These are phyloP conservation scores for Oemleria cerasiformis DNA, from an alignment of 306 rosid genomes.

Conservation along the genomic window DNA sequence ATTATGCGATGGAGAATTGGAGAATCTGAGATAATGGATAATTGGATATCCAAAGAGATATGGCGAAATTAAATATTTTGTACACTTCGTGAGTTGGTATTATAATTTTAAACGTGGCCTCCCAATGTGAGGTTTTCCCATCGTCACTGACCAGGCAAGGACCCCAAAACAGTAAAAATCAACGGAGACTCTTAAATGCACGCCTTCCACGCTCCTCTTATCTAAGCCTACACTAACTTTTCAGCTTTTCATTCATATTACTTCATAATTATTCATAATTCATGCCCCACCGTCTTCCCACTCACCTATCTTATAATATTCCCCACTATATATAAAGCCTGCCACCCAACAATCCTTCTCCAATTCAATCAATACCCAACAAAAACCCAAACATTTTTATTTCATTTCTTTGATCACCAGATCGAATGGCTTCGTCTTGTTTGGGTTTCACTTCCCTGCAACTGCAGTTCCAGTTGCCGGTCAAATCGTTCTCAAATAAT, in stretches of 20 bases:
- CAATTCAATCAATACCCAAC: not conserved
- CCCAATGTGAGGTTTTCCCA: too few relatives aligned
- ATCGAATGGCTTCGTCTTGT: conserved; percentile 40
- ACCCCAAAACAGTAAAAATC: not conserved
- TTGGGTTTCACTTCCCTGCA: conserved; percentile 38
- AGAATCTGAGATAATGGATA: too few relatives aligned
- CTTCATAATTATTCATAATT: too few relatives aligned
- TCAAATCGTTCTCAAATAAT: conserved; percentile 1
- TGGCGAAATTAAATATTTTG: too few relatives aligned
- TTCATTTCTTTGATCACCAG: not conserved
- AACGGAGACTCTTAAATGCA: not conserved
- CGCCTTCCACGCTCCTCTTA: conserved; percentile 1
- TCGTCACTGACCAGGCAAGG: too few relatives aligned
- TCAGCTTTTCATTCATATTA: too few relatives aligned
- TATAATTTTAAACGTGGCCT: not conserved
- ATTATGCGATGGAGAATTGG: too few relatives aligned
- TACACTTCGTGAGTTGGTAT: too few relatives aligned
- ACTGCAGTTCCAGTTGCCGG: conserved; percentile 16
- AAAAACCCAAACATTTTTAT: too few relatives aligned
- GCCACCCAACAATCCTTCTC: not conserved
- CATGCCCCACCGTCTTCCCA: not conserved
- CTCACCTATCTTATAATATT: not conserved
- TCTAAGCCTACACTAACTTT: not conserved
- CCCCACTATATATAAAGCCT: conserved; percentile 8
- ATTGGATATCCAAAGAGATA: too few relatives aligned